These are phyloP conservation scores for Gentiana dahurica DNA, from an alignment of 257 asterid species.

Conservation along the genomic window DNA sequence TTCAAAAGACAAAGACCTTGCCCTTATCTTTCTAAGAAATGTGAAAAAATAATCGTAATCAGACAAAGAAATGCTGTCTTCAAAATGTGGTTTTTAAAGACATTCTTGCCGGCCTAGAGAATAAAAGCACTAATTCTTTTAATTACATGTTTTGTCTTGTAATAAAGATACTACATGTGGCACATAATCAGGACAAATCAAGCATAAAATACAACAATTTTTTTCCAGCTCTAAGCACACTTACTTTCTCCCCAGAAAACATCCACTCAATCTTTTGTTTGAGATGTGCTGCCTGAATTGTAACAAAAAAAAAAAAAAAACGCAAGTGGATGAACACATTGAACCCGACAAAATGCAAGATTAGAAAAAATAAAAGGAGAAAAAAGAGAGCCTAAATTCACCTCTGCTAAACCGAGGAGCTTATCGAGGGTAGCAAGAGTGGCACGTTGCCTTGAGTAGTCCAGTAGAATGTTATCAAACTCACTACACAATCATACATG, in stretches of 20 bases:
- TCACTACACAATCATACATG: conserved; percentile 33
- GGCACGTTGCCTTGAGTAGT: conserved; percentile 82
- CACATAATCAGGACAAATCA: too few relatives aligned
- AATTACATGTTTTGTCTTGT: too few relatives aligned
- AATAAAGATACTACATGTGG: too few relatives aligned
- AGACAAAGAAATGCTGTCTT: too few relatives aligned
- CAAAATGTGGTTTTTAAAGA: too few relatives aligned
- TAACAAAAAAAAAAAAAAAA: conserved; percentile 9
- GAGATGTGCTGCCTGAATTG: conserved; percentile 65
- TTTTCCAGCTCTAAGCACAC: conserved; percentile 10
- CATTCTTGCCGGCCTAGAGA: too few relatives aligned
- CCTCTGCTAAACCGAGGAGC: conserved; percentile 74
- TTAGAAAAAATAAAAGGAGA: not conserved
- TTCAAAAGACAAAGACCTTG: too few relatives aligned
- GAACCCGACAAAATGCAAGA: too few relatives aligned
- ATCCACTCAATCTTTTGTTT: conserved; percentile 72
- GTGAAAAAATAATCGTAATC: too few relatives aligned
- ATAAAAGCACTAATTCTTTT: too few relatives aligned
- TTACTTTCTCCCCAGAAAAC: conserved; percentile 90
- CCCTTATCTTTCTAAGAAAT: too few relatives aligned
- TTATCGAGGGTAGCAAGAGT: conserved; percentile 62
- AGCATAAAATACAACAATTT: too few relatives aligned
- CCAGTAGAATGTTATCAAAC: conserved; percentile 68
- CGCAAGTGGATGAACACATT: conserved; percentile 8
- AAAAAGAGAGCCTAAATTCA: conserved; percentile 17